Evolutionary conservation across 257 asterid genomes (phyloP).

Genomic region (Forsythia suspensa): DNA sequence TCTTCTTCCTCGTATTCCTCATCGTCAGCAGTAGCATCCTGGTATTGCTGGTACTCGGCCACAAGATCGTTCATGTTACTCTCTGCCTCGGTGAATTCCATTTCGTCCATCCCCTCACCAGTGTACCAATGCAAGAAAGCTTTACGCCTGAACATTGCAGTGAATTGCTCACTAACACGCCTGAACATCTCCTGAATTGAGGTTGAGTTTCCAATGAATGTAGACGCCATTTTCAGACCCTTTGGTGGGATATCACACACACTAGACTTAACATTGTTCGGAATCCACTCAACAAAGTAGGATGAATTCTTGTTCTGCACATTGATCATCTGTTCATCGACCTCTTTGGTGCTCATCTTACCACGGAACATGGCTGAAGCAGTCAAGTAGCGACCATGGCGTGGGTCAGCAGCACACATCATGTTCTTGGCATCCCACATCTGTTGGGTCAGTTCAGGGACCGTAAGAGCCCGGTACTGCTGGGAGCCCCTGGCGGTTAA

Average conservation of each 20-base stretch:
- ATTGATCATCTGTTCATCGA: conserved; percentile 42
- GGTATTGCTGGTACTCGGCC: conserved; percentile 54
- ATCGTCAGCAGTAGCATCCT: conserved; percentile 45
- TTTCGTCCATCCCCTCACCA: conserved; percentile 44
- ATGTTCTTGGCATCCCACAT: conserved; percentile 48
- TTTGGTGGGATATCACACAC: conserved; percentile 51
- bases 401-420: conserved; percentile 47
- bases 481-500: conserved; percentile 44
- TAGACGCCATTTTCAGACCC: conserved; percentile 47
- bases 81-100: conserved; percentile 43
- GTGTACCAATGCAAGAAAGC: conserved; percentile 55
- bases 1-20: conserved; percentile 44
- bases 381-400: conserved; percentile 31
- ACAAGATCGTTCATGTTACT: conserved; percentile 50
- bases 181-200: conserved; percentile 57
- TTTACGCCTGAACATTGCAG: conserved; percentile 46
- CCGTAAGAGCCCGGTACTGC: conserved; percentile 43
- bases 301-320: conserved; percentile 41
- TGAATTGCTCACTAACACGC: conserved; percentile 52
- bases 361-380: conserved; percentile 48
- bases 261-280: conserved; percentile 46
- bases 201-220: conserved; percentile 48
- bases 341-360: conserved; percentile 48
- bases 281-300: conserved; percentile 44
- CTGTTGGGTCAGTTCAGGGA: conserved; percentile 42